Evolutionary conservation across 768 basidiomycete genomes (phyloP), one percentile per base, ranked within the genome.

Genomic region (Suillus variegatus): DNA sequence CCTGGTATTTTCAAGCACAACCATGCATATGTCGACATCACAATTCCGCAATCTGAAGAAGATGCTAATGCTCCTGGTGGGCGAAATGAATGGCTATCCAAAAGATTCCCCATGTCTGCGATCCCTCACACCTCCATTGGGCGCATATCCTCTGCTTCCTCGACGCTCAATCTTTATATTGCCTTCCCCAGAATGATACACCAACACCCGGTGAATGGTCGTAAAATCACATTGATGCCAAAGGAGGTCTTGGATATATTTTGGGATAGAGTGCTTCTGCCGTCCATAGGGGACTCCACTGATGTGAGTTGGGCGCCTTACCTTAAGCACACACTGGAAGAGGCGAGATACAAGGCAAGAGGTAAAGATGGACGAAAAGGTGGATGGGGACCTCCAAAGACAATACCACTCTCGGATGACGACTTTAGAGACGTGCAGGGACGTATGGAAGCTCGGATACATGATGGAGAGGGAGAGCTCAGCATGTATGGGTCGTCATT

Each of bases 381-480:
- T 3, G 5, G 46, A 4, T 47, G n/a, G 46, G 4, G 44, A 10
- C 20, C 44, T n/a, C 44, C 20, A 9, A 46, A 46, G 20, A 2
- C 20, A 1, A 46, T 46, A 0, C 20, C 44, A 0, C 44, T 46
- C 8, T 46, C 44, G 0, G 8, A 46, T n/a, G 20, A 46, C n/a
- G 44, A 46, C 44, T 46, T 46, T 4, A n/a, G 9, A 18, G 46
- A 46, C 5, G 46, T 46, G 1, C 46, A 46, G 20, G 4, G 12
- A 10, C 0, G 9, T 3, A 46, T 46, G 46, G 46, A 10, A n/a
- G n/a, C 0, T 2, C 2, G 4, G 0, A n/a, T 46, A 46, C 10
- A 4, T 0, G 4, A 46, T 20, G 46, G 46, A 10, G 46, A 12
- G 9, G 10, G 46, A 0, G n/a, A 46, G 10, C 46, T 46, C 10